These are phyloP conservation scores for Cryptococcus wingfieldii DNA, from an alignment of 1,284 basidiomycete species.

Conservation along the genomic window DNA sequence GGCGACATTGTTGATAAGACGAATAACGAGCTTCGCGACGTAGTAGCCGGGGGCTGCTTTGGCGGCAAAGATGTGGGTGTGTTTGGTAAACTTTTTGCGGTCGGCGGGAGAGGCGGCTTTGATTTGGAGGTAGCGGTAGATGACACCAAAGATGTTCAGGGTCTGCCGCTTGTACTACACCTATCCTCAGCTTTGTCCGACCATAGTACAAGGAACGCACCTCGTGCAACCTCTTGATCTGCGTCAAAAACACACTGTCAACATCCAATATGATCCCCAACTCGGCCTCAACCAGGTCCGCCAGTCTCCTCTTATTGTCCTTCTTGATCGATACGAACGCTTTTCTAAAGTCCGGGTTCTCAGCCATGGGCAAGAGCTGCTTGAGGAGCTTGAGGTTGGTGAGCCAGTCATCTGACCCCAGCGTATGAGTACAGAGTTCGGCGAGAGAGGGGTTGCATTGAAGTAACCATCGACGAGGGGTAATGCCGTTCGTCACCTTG, in stretches of 20 bases:
- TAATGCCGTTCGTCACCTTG: slow-evolving; percentile 47
- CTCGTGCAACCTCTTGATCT: slow-evolving; percentile 68
- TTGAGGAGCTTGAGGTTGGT: slow-evolving; percentile 49
- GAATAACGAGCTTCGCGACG: slow-evolving; percentile 65
- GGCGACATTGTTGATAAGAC: slow-evolving; percentile 82
- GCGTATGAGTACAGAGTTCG: slow-evolving; percentile 72
- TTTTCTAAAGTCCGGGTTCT: slow-evolving; percentile 67
- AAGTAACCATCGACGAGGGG: slow-evolving; percentile 68
- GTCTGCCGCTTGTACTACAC: slow-evolving; percentile 72
- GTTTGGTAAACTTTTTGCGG: slow-evolving; percentile 69
- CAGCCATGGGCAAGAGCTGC: slow-evolving; percentile 55
- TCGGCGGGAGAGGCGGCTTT: slow-evolving; percentile 72
- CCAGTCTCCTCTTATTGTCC: slow-evolving; percentile 65
- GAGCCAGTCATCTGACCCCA: slow-evolving; percentile 77
- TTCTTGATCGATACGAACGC: slow-evolving; percentile 80
- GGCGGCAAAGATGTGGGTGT: slow-evolving; percentile 71
- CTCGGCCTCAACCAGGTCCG: slow-evolving; percentile 68
- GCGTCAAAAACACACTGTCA: slow-evolving; percentile 82
- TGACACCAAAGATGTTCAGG: slow-evolving; percentile 59
- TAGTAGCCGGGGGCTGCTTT: slow-evolving; percentile 53
- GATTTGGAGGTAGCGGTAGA: slow-evolving; percentile 76
- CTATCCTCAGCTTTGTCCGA: neutral
- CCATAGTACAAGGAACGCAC: slow-evolving; percentile 12
- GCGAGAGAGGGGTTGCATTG: slow-evolving; percentile 87
- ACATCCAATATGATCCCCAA: slow-evolving; percentile 65